Conservation (phyloP, 2,329 filamentous ascomycete genomes). For the Stagonosporopsis cucurbitacearum region DNA sequence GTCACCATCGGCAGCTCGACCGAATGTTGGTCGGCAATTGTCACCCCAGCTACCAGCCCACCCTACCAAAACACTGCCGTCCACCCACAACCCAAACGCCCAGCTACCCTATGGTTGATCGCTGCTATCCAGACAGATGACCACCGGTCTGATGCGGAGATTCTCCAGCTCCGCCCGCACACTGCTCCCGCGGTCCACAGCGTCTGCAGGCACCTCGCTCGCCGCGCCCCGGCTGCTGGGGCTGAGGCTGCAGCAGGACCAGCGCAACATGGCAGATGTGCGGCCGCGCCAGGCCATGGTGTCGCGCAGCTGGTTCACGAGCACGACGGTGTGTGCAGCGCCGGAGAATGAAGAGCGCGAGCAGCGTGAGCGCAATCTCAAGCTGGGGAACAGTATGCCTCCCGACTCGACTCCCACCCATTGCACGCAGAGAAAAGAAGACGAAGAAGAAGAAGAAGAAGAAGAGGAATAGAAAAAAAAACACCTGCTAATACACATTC, state of each 20-base stretch:
- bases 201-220: conserved; percentile 29
- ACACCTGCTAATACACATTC: too few relatives aligned
- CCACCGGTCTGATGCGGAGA: conserved; percentile 56
- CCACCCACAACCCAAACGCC: conserved; percentile 14
- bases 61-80: neutral
- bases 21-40: conserved; percentile 17
- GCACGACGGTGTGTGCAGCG: conserved; percentile 41
- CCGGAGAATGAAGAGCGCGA: conserved; percentile 43
- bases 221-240: conserved; percentile 38
- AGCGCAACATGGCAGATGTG: conserved; percentile 42
- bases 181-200: conserved; percentile 31
- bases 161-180: conserved; percentile 52
- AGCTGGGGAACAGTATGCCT: conserved; percentile 65
- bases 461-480: too few relatives aligned
- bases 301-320: conserved; percentile 54
- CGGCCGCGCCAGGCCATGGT: conserved; percentile 40
- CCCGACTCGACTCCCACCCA: neutral
- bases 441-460: too few relatives aligned
- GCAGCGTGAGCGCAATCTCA: conserved; percentile 64
- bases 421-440: too few relatives aligned
- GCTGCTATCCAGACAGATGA: conserved; percentile 45
- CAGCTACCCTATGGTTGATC: conserved; percentile 41
- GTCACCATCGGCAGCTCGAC: conserved; percentile 26
- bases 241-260: conserved; percentile 43
- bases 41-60: conserved; percentile 13